Evolutionary conservation across 192 early-diverging fungal species (phyloP).

Genomic region (Backusella liffmaniae): DNA sequence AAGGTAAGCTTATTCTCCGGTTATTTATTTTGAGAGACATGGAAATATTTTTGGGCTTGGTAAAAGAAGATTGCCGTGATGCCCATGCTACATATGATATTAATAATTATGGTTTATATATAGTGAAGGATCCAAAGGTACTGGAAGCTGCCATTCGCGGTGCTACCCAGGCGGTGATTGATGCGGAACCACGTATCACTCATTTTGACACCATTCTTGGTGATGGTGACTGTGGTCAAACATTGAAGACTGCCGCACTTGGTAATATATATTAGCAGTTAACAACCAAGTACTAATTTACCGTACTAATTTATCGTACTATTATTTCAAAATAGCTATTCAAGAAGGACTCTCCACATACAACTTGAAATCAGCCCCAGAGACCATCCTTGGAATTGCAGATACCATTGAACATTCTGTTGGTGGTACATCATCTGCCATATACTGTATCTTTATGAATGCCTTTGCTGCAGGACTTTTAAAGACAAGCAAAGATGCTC

Average conservation of each 20-base stretch:
- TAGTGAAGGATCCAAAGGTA: constrained; percentile 6
- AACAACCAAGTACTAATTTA: not conserved
- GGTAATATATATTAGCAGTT: constrained; percentile 28
- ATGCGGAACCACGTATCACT: constrained; percentile 63
- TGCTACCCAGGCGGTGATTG: constrained; percentile 42
- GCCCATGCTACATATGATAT: not conserved
- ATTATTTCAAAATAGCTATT: constrained; percentile 37
- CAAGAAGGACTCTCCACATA: constrained; percentile 37
- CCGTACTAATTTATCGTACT: not conserved
- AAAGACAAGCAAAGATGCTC: not conserved
- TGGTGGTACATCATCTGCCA: constrained; percentile 77
- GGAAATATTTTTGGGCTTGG: not conserved
- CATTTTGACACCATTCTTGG: constrained; percentile 71
- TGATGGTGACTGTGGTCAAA: constrained; percentile 84
- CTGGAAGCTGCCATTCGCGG: constrained; percentile 33
- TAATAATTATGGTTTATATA: not conserved
- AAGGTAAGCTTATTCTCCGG: not conserved
- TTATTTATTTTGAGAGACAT: not conserved
- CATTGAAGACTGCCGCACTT: constrained; percentile 64
- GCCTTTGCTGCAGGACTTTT: constrained; percentile 54
- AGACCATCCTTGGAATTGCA: constrained; percentile 46
- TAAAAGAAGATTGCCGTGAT: not conserved
- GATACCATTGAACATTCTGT: constrained; percentile 69
- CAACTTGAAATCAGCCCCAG: constrained; percentile 5
- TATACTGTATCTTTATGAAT: constrained; percentile 77